These are phyloP conservation scores for Aspergillus arachidicola DNA, from an alignment of 2,329 filamentous ascomycete genomes.

Conservation along the genomic window DNA sequence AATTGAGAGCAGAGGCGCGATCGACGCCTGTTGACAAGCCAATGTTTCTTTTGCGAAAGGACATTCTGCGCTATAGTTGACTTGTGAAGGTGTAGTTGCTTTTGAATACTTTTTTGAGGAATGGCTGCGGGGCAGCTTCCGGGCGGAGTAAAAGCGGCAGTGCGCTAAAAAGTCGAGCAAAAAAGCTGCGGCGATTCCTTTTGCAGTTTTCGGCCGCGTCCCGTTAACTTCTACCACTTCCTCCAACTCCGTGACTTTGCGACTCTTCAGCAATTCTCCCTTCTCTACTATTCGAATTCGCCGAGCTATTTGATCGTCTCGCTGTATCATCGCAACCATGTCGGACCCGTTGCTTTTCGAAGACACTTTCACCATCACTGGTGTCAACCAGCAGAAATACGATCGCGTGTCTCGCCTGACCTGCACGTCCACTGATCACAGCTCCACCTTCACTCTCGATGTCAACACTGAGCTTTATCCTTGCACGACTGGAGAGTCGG, in stretches of 20 bases:
- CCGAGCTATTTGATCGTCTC: conserved; percentile 1
- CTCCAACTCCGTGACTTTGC: neutral
- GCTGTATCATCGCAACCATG: conserved; percentile 53
- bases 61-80: conserved; percentile 50
- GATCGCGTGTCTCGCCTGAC: conserved; percentile 88
- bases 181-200: conserved; percentile 23
- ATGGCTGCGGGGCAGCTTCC: conserved; percentile 27
- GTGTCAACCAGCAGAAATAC: conserved; percentile 83
- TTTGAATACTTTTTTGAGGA: conserved; percentile 16
- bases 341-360: conserved; percentile 93
- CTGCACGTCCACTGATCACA: conserved; percentile 73
- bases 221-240: conserved; percentile 5
- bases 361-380: conserved; percentile 82
- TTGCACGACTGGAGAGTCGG: conserved; percentile 69
- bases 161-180: conserved; percentile 25
- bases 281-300: neutral
- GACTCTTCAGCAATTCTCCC: neutral
- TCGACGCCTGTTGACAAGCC: conserved; percentile 51
- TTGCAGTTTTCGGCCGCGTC: conserved; percentile 7
- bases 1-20: conserved; percentile 35
- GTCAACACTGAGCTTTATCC: conserved; percentile 94
- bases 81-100: conserved; percentile 4
- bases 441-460: conserved; percentile 80
- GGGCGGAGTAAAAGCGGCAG: conserved; percentile 27
- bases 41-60: conserved; percentile 69